Evolutionary conservation across 2,329 filamentous ascomycete species (phyloP), one percentile per base, ranked within the genome.

Genomic region (Fusarium cyanostomum): DNA sequence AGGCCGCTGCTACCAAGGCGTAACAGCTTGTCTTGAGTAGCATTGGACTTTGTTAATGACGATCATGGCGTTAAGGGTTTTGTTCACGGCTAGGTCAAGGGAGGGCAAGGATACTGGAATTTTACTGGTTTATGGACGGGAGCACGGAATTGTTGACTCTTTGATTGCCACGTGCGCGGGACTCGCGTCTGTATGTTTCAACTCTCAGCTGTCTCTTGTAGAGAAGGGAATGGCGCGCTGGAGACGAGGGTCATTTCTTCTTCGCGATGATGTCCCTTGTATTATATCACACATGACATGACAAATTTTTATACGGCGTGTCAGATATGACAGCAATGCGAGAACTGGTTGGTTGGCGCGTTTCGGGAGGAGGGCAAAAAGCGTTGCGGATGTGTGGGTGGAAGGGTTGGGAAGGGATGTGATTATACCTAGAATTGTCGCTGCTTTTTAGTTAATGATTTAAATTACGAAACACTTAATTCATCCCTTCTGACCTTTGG

Each of bases 1-100:
- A 82, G 79, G 78, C 80, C 11, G 76, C 80, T 48, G 71, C 75
- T 30, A 69, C 77, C 46, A 80, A 80, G 77, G 78, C 74, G 65
- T 78, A 72, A 71, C 28, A 43, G 42, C n/a, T 54, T 56, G 46
- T 39, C 31, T 50, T 63, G 51, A 59, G 65, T 37, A 57, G 52
- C 62, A 67, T 61, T 53, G 63, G 71, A 64, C 68, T 61, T 71
- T 73, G 74, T 72, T 77, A 73, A 78, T 75, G 73, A 77, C 70
- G 71, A 75, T 71, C 72, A 74, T 58, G 73, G 75, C 75, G 75
- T 77, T 70, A 59, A 61, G 70, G 71, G 60, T 69, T 73, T 68
- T 62, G 59, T 69, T 69, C 68, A 70, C 58, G 66, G 70, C 56
- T 45, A 53, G 67, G 69, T 48, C 57, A 64, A 44, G 21, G 57